A percentile compares a stretch with the other conserved stretches of the same genome.
phyloP scores from a whole-genome alignment of 805 yeast genomes.

The Maudiozyma saulgeensis region DNA sequence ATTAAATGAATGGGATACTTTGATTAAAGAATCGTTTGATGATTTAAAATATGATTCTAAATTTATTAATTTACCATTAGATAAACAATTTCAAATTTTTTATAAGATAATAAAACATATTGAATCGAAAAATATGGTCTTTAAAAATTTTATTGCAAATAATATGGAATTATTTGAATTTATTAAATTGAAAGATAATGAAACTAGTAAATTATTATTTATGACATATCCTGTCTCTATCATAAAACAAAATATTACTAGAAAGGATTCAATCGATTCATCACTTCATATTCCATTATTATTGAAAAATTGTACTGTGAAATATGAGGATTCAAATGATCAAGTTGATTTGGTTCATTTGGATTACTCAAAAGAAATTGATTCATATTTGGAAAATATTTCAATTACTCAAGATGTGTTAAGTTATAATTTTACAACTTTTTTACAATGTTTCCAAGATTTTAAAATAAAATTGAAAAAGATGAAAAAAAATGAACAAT shows the following conservation, averaged over 20 bases:
- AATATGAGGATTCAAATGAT: slow-evolving; percentile 11
- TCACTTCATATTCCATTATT: slow-evolving; percentile 17
- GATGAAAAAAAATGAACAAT: not conserved
- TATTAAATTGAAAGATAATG: slow-evolving; percentile 11
- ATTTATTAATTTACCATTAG: not conserved
- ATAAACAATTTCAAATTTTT: slow-evolving; percentile 21
- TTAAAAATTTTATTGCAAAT: slow-evolving; percentile 22
- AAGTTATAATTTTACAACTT: slow-evolving; percentile 21
- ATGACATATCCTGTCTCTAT: slow-evolving; percentile 18
- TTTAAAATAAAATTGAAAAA: slow-evolving; percentile 2
- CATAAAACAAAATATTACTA: slow-evolving; percentile 3
- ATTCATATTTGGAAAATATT: slow-evolving; percentile 20
- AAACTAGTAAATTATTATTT: slow-evolving; percentile 9
- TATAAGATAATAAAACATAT: slow-evolving; percentile 22
- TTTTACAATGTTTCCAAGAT: slow-evolving; percentile 10
- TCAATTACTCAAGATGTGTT: slow-evolving; percentile 15
- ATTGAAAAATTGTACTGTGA: slow-evolving; percentile 23
- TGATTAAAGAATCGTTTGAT: slow-evolving; percentile 14
- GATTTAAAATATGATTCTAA: not conserved
- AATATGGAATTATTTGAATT: slow-evolving; percentile 22
- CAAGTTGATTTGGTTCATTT: slow-evolving; percentile 19
- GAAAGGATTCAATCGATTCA: slow-evolving; percentile 6
- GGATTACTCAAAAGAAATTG: slow-evolving; percentile 25
- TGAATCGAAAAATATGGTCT: slow-evolving; percentile 22
- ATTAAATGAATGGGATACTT: slow-evolving; percentile 21